phyloP scores from a whole-genome alignment of 2,329 filamentous ascomycete genomes.

The Fusarium coffeatum region DNA sequence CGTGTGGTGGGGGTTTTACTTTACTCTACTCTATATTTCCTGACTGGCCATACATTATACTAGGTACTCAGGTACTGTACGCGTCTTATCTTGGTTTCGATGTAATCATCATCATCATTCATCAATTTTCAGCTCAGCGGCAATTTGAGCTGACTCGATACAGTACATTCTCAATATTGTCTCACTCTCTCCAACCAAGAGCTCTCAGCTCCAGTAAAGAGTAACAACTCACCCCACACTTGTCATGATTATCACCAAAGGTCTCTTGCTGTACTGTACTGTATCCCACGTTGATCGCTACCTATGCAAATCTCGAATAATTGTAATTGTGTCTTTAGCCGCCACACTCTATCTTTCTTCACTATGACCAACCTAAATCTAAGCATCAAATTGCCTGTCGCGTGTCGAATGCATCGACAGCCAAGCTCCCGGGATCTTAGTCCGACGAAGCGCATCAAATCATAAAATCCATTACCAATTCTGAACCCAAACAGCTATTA shows the following conservation, averaged over 20 bases:
- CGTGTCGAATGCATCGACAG: slow-evolving; percentile 15
- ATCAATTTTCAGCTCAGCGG: slow-evolving; percentile 20
- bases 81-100: slow-evolving; percentile 35
- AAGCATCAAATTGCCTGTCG: slow-evolving; percentile 16
- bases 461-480: slow-evolving; percentile 41
- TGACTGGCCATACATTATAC: neutral
- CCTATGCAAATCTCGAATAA: neutral
- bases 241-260: slow-evolving; percentile 3
- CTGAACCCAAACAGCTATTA: slow-evolving; percentile 24
- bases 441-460: slow-evolving; percentile 30
- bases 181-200: neutral
- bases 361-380: slow-evolving; percentile 14
- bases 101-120: slow-evolving; percentile 37
- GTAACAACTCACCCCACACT: slow-evolving; percentile 25
- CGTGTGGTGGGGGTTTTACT: slow-evolving; percentile 31
- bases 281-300: slow-evolving; percentile 5
- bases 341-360: neutral
- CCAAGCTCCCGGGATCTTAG: slow-evolving; percentile 10
- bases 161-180: neutral
- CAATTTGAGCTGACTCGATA: slow-evolving; percentile 28
- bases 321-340: neutral
- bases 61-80: neutral
- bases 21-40: neutral
- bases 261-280: neutral
- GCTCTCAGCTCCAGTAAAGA: slow-evolving; percentile 3